phyloP scores from a whole-genome alignment of 352 stramenopile species.

The Phytophthora sp. region DNA sequence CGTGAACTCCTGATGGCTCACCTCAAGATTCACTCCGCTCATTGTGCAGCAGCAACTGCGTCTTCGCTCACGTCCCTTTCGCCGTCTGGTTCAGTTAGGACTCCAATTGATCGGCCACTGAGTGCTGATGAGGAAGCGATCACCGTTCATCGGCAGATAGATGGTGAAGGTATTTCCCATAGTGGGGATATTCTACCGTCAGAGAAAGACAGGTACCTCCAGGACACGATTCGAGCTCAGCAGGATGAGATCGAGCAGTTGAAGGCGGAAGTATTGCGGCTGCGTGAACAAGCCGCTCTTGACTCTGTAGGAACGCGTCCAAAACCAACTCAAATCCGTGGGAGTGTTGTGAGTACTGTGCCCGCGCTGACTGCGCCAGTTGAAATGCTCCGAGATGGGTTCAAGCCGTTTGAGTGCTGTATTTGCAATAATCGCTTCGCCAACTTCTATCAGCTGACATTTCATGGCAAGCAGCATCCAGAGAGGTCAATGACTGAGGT shows the following conservation, averaged over 20 bases:
- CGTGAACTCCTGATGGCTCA: constrained; percentile 41
- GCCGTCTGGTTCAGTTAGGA: constrained; percentile 13
- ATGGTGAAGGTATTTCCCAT: not conserved
- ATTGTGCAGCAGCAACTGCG: constrained; percentile 20
- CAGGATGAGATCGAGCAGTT: constrained; percentile 54
- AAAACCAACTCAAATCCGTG: constrained; percentile 8
- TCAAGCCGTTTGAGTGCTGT: constrained; percentile 71
- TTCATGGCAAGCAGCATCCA: constrained; percentile 70
- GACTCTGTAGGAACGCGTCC: constrained; percentile 5
- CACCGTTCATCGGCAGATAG: not conserved
- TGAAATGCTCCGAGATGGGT: constrained; percentile 59
- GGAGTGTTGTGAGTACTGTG: constrained; percentile 9
- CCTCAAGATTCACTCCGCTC: constrained; percentile 25
- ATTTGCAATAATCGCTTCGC: constrained; percentile 60
- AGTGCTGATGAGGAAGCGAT: constrained; percentile 1
- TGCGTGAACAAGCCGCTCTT: constrained; percentile 27
- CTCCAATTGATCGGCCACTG: constrained; percentile 10
- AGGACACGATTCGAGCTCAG: constrained; percentile 50
- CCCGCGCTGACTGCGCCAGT: constrained; percentile 51
- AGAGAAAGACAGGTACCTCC: constrained; percentile 31
- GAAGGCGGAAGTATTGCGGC: constrained; percentile 43
- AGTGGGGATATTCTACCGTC: not conserved
- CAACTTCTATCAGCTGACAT: constrained; percentile 79
- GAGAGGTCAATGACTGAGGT: constrained; percentile 37
- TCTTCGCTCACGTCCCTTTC: constrained; percentile 19